Base-by-base conservation (phyloP, 768 basidiomycete genomes). In the Pleurotus platypus region DNA sequence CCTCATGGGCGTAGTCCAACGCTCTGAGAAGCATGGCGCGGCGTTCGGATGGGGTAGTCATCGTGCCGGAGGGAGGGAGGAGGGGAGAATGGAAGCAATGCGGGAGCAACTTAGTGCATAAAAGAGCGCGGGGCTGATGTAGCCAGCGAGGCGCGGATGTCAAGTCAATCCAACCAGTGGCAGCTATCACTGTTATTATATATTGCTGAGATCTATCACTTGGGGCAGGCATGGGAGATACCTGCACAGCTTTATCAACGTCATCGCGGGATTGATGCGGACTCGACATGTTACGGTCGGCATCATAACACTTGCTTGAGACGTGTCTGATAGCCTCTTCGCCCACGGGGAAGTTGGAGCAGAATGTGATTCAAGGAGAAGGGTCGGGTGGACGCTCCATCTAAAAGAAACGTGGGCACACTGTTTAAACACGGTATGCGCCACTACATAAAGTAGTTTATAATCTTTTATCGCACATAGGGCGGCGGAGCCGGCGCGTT, bases 1-100 rank as follows among this genome's bases (percentile, higher is more conserved):
- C 55, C 40, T 56, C 55, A 9, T 56, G 55, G 9, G 55, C 55
- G 2, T 46, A 56, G 11, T 39, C 55, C 43, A 56, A 38, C 18
- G 55, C 55, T 47, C 16, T 45, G 24, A 46, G 24, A 18, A 56
- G 55, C 55, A 56, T 47, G 37, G 27, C 24, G 30, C 46, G 55
- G 24, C 43, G 55, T 20, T 56, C 15, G 18, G 27, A 47, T 26
- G 46, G 42, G 20, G 42, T 45, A 45, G 42, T 16, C 42, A 45
- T 45, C 20, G 42, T 45, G 42, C 7, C 11, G 42, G 11, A 5
- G 42, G 15, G n/a, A 11, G 42, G 20, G 15, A 43, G 15, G 20
- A 16, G 42, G 15, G 42, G 4, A 12, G 42, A 45, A 45, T n/a
- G 20, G 20, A n/a, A 45, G n/a, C n/a, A 45, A 45, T 15, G 42